phyloP scores from a whole-genome alignment of 352 stramenopile genomes.

The Globisporangium viniferum region DNA sequence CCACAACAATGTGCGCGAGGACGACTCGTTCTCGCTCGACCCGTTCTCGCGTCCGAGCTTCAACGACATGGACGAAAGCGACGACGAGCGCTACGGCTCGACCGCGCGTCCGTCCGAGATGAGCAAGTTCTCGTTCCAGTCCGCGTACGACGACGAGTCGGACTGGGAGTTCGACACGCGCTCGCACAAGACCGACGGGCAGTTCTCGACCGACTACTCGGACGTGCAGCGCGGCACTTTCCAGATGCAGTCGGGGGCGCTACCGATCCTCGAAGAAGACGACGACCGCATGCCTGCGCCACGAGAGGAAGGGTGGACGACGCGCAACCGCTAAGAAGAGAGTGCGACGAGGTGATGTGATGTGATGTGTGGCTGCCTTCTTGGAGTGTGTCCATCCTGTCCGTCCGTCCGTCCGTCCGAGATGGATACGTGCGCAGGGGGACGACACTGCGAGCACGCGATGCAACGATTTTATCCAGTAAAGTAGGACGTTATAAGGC shows the following conservation, averaged over 20 bases:
- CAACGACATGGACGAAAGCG: slow-evolving; percentile 38
- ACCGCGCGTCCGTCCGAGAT: slow-evolving; percentile 51
- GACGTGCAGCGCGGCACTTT: slow-evolving; percentile 43
- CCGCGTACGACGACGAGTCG: slow-evolving; percentile 62
- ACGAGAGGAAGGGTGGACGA: slow-evolving; percentile 43
- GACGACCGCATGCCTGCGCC: slow-evolving; percentile 27
- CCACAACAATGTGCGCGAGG: slow-evolving; percentile 17
- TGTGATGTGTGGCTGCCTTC: neutral
- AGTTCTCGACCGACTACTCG: slow-evolving; percentile 26
- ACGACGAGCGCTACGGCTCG: slow-evolving; percentile 37
- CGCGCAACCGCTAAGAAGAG: slow-evolving; percentile 18
- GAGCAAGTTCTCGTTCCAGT: slow-evolving; percentile 77
- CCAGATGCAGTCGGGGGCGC: slow-evolving; percentile 40
- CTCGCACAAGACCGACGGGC: slow-evolving; percentile 35
- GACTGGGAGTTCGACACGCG: slow-evolving; percentile 70
- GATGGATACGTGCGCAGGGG: neutral
- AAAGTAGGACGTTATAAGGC: slow-evolving; percentile 4
- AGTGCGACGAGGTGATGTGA: neutral
- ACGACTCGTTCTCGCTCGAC: slow-evolving; percentile 72
- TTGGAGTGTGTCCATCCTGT: neutral
- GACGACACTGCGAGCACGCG: neutral
- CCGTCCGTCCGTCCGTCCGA: neutral
- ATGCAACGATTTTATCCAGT: neutral
- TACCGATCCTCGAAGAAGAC: slow-evolving; percentile 71
- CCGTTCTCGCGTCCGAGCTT: slow-evolving; percentile 71